Percentiles rank a stretch among this genome's conserved stretches.
These are phyloP conservation scores for Butyriboletus regius DNA, from an alignment of 1,284 basidiomycete species.

Conservation along the genomic window DNA sequence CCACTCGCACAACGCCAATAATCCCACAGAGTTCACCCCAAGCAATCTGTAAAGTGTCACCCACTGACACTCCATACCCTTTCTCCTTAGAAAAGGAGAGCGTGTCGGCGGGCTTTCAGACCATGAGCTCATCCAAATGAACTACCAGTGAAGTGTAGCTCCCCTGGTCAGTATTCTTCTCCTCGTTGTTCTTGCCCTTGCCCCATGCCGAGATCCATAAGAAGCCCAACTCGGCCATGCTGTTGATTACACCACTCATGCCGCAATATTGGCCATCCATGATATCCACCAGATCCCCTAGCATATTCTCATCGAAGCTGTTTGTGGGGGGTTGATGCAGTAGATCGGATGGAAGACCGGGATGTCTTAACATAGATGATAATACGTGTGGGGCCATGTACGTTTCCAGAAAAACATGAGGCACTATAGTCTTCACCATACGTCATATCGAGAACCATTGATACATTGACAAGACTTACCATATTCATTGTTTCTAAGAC, in stretches of 20 bases:
- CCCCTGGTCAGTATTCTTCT: not conserved
- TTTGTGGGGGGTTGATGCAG: not conserved
- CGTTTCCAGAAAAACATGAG: not conserved
- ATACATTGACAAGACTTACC: not conserved
- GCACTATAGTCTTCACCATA: not conserved
- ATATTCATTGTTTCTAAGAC: not conserved
- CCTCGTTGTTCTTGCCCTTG: not conserved
- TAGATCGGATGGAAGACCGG: not conserved
- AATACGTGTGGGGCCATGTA: not conserved
- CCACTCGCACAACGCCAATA: not conserved
- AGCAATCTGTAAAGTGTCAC: not conserved
- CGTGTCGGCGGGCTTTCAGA: not conserved
- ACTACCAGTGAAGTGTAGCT: no score
- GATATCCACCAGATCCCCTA: not conserved
- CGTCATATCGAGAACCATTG: not conserved
- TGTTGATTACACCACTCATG: not conserved
- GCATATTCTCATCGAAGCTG: not conserved
- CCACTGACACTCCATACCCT: not conserved
- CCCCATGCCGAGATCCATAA: not conserved
- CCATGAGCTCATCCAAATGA: not conserved
- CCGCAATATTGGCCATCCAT: not conserved
- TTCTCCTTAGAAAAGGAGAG: not conserved
- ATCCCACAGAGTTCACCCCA: not conserved
- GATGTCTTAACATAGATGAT: not conserved
- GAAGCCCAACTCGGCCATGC: not conserved